These are phyloP conservation scores for Venturia aucupariae DNA, from an alignment of 2,329 filamentous ascomycete species.

Conservation along the genomic window DNA sequence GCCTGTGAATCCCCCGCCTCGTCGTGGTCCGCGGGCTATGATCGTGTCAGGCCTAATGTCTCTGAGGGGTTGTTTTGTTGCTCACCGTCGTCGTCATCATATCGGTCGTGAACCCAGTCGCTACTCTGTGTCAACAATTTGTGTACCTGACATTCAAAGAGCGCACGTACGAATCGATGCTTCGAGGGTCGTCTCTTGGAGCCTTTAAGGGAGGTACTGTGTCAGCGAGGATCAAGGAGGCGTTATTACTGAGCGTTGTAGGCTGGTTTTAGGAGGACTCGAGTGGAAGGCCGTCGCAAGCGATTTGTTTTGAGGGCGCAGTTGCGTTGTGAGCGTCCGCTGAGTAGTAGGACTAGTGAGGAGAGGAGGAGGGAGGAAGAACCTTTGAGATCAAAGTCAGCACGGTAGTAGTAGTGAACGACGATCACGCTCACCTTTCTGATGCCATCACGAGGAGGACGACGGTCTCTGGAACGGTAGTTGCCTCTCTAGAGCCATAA, in stretches of 20 bases:
- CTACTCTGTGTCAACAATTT: conserved; percentile 34
- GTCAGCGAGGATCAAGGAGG: conserved; percentile 15
- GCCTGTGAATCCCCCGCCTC: conserved; percentile 10
- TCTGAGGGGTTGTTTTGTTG: conserved; percentile 15
- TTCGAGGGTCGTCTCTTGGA: conserved; percentile 47
- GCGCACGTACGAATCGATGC: conserved; percentile 57
- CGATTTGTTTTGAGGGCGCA: not conserved
- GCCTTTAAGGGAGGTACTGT: conserved; percentile 29
- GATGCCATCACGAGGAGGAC: conserved; percentile 17
- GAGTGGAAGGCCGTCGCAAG: conserved; percentile 7
- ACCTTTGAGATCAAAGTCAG: not conserved
- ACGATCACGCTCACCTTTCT: conserved; percentile 26
- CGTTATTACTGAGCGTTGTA: conserved; percentile 2
- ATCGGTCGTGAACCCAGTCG: conserved; percentile 93
- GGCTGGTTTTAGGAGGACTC: conserved; percentile 1
- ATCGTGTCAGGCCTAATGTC: conserved; percentile 13
- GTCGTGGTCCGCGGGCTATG: conserved; percentile 18
- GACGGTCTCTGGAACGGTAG: conserved; percentile 14
- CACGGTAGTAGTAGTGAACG: not conserved
- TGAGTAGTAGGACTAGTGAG: conserved; percentile 22
- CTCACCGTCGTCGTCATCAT: conserved; percentile 58
- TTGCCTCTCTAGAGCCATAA: conserved; percentile 16
- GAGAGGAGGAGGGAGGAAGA: conserved; percentile 37
- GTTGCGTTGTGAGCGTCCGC: conserved; percentile 3
- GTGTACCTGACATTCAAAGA: conserved; percentile 1